These are phyloP conservation scores for Malus hybrid DNA, from an alignment of 331 rosid species.

Conservation along the genomic window DNA sequence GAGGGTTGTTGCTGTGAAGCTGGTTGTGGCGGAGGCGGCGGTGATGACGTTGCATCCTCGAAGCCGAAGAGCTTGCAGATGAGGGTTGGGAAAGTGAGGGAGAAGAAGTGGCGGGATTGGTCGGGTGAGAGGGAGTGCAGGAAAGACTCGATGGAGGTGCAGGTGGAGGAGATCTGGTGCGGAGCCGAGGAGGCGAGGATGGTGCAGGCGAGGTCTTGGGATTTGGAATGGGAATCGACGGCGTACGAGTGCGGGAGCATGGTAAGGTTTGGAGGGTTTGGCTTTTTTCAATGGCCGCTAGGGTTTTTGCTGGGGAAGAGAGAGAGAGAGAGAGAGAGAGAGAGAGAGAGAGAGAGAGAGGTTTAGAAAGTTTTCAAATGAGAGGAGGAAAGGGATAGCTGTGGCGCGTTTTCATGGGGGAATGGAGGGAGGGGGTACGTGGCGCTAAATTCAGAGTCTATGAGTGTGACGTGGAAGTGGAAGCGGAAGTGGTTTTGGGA, in stretches of 20 bases:
- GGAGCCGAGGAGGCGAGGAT: slow-evolving; percentile 41
- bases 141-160: slow-evolving; percentile 62
- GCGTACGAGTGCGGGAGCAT: slow-evolving; percentile 77
- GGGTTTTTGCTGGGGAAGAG: slow-evolving; percentile 12
- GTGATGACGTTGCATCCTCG: slow-evolving; percentile 25
- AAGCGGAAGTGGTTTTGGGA: not conserved
- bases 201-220: slow-evolving; percentile 60
- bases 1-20: not conserved
- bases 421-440: slow-evolving; percentile 3
- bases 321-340: not conserved
- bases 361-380: slow-evolving; percentile 7
- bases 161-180: slow-evolving; percentile 51
- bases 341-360: too few species aligned
- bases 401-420: slow-evolving; percentile 23
- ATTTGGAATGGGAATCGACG: slow-evolving; percentile 56
- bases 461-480: not conserved
- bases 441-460: not conserved
- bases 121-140: slow-evolving; percentile 72
- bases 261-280: slow-evolving; percentile 3
- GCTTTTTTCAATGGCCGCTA: not conserved
- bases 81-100: slow-evolving; percentile 77
- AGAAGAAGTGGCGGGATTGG: slow-evolving; percentile 88
- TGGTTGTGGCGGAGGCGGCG: not conserved
- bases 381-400: not conserved
- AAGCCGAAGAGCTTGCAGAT: slow-evolving; percentile 84